Percentiles rank a stretch among this genome's conserved stretches.
Conservation (phyloP, 139 green algal species). For the Zygnema circumcarinatum region DNA sequence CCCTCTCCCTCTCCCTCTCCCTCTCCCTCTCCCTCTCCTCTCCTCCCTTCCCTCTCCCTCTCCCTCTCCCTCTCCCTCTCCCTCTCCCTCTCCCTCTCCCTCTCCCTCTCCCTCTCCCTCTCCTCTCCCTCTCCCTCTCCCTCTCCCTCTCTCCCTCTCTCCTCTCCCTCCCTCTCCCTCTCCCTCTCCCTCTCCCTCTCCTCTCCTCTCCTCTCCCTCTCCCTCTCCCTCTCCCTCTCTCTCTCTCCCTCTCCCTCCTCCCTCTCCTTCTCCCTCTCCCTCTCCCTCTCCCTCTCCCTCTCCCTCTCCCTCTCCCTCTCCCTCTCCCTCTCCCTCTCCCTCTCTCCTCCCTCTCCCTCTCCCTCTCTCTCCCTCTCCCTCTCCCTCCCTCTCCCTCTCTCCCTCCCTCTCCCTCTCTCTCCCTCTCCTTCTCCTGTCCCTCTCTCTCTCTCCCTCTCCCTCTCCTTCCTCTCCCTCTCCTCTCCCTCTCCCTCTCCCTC, state of each 20-base stretch:
- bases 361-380: background rate
- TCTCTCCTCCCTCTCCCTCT: background rate
- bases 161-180: background rate
- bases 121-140: background rate
- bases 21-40: background rate
- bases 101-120: background rate
- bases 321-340: no score
- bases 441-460: constrained; percentile 2
- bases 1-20: background rate
- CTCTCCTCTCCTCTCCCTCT: no score
- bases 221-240: no score
- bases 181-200: background rate
- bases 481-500: background rate
- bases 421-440: background rate
- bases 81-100: constrained; percentile 2
- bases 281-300: no score
- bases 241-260: no score
- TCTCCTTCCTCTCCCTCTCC: constrained; percentile 19
- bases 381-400: background rate
- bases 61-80: background rate
- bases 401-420: background rate
- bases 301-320: no score
- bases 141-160: background rate
- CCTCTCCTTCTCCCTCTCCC: no score
- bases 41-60: background rate